Base-by-base conservation (phyloP, 1,139 yeast genomes). In the Eremothecium coryli region DNA sequence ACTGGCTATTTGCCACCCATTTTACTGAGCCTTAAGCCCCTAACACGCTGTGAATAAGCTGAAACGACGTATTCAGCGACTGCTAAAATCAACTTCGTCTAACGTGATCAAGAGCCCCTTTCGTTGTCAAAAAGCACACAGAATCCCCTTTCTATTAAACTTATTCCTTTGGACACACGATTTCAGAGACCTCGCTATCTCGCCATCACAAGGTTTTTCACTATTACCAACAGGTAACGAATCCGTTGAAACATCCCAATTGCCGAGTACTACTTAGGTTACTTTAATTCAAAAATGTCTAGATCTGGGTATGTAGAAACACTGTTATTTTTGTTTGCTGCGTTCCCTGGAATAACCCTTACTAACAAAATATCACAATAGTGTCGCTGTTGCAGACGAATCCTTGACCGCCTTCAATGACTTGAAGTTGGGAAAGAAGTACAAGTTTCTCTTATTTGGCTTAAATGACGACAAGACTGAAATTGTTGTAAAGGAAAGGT, bases 321-420 rank as follows among this genome's bases (percentile, higher is more conserved):
- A 25, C n/a, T 3, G 28, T 3, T 12, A 4, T 25, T 25, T 25
- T 25, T 13, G n/a, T n/a, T n/a, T n/a, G n/a, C n/a, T n/a, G n/a
- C n/a, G n/a, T n/a, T n/a, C n/a, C n/a, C n/a, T n/a, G 16, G 28
- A 16, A 18, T 13, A 25, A 16, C 17, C 18, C 26, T n/a, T 23
- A 11, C 18, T 17, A 22, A n/a, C n/a, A n/a, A n/a, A 9, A 23
- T 22, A n/a, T 20, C 9, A 20, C 10, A 20, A 20, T 48, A 77
- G 93, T 70, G 96, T 90, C 61, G 77, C 94, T 54, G 95, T 90
- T 60, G 85, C 93, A 55, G 96, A 88, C 64, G 95, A 85, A 63
- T 86, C 95, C 46, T 73, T 88, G 60, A 68, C 74, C 51, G 94
- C 95, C 39, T 90, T 85, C 80, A 85, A 88, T 62, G 95, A 88